Conservation (phyloP, 345 rosid genomes). For the Ricinus communis region DNA sequence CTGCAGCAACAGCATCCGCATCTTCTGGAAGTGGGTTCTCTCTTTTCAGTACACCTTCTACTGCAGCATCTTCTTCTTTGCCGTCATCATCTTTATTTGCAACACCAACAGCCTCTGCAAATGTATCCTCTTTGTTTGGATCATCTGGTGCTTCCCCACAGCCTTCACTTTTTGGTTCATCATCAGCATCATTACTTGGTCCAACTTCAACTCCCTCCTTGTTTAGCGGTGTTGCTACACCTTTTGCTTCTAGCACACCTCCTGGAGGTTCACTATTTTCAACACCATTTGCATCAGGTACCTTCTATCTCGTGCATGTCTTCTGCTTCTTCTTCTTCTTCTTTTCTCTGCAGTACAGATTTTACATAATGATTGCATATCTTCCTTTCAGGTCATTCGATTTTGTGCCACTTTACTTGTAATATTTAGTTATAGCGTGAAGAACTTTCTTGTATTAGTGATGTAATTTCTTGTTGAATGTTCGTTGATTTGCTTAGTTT, state of each 20-base stretch:
- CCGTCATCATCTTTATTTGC: conserved; percentile 57
- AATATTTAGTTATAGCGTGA: too few relatives aligned
- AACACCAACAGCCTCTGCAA: conserved; percentile 66
- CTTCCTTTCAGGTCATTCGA: background rate
- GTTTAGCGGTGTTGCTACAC: conserved; percentile 46
- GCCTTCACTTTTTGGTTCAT: conserved; percentile 36
- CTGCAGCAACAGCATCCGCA: conserved; percentile 46
- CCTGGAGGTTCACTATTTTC: conserved; percentile 56
- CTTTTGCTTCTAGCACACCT: conserved; percentile 50
- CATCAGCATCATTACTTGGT: conserved; percentile 50
- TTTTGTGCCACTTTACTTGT: background rate
- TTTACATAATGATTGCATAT: background rate
- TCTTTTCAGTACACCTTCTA: conserved; percentile 61
- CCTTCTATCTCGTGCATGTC: background rate
- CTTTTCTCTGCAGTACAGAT: background rate
- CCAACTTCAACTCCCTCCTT: conserved; percentile 62
- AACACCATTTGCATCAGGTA: conserved; percentile 67
- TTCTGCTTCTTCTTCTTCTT: too few relatives aligned
- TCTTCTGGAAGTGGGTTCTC: conserved; percentile 72
- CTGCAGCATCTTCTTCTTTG: conserved; percentile 48
- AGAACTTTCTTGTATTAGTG: too few relatives aligned
- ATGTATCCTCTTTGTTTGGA: conserved; percentile 61
- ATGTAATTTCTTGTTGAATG: background rate
- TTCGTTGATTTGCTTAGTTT: background rate
- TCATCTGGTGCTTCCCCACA: conserved; percentile 43